These are phyloP conservation scores for Boletellus emodensis DNA, from an alignment of 768 basidiomycete genomes.

Conservation along the genomic window DNA sequence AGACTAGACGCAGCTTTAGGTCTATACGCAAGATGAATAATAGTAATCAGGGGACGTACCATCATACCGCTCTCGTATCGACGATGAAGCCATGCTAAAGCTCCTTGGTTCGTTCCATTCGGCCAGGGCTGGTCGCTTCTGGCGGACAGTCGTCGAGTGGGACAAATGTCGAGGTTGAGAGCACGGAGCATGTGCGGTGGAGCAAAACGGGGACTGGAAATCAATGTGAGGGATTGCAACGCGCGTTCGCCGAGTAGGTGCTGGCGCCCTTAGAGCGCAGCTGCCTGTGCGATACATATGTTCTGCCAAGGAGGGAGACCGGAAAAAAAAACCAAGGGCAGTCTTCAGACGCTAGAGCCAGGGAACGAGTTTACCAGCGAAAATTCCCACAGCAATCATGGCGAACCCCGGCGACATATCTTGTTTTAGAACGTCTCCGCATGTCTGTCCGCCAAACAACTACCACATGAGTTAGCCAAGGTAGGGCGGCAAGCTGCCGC, in stretches of 20 bases:
- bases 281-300: conserved; percentile 5
- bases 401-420: conserved; percentile 18
- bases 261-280: not conserved
- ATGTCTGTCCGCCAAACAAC: not conserved
- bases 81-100: not conserved
- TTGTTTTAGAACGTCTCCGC: conserved; percentile 17
- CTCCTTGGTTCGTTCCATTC: not conserved
- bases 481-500: too few relatives aligned
- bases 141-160: not conserved
- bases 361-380: too few relatives aligned
- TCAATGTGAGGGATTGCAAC: not conserved
- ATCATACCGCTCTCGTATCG: conserved; percentile 18
- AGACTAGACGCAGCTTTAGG: conserved; percentile 50
- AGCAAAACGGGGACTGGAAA: not conserved
- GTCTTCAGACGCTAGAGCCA: too few relatives aligned
- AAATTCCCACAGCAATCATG: conserved; percentile 6
- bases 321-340: too few relatives aligned
- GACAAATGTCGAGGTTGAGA: not conserved
- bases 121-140: not conserved
- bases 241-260: conserved; percentile 4
- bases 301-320: not conserved
- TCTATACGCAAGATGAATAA: conserved; percentile 27
- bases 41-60: conserved; percentile 13
- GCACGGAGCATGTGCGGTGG: not conserved
- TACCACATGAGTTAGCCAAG: not conserved